phyloP scores from a whole-genome alignment of 2,329 filamentous ascomycete genomes.

The Penicillium sp. region DNA sequence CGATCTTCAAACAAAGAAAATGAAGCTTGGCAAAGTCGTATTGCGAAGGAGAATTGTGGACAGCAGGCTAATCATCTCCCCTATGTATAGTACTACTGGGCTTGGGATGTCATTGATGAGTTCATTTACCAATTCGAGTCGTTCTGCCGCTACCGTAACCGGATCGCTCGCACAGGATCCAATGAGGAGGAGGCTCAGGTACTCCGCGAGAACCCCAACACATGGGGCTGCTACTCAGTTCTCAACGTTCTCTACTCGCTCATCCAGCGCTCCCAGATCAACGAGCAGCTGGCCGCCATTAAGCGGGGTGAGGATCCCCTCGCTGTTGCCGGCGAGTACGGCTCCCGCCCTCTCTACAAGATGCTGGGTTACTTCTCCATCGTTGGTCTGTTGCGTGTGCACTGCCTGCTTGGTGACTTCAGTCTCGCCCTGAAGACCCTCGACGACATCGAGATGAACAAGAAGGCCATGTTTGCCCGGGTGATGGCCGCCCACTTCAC shows the following conservation, averaged over 20 bases:
- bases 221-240: conserved; percentile 99
- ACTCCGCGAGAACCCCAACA: conserved; percentile 95
- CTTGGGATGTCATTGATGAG: conserved; percentile 99
- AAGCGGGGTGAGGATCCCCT: conserved; percentile 90
- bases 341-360: conserved; percentile 88
- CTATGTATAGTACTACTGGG: conserved; percentile 86
- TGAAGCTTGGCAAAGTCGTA: conserved; percentile 6
- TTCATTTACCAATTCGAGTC: conserved; percentile 99
- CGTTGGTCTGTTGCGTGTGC: conserved; percentile 91
- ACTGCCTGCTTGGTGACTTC: conserved; percentile 96
- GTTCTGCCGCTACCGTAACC: conserved; percentile 94
- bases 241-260: conserved; percentile 99
- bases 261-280: conserved; percentile 97
- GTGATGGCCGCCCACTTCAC: conserved; percentile 99
- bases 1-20: conserved; percentile 14
- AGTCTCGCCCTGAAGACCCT: conserved; percentile 97
- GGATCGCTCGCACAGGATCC: conserved; percentile 74
- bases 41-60: neutral
- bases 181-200: conserved; percentile 92
- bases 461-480: conserved; percentile 99
- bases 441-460: conserved; percentile 99
- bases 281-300: conserved; percentile 91
- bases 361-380: conserved; percentile 99
- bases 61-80: conserved; percentile 11
- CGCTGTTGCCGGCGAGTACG: conserved; percentile 90